Conservation (phyloP, 1,284 basidiomycete genomes). For the Apiotrichum veenhuisii region DNA sequence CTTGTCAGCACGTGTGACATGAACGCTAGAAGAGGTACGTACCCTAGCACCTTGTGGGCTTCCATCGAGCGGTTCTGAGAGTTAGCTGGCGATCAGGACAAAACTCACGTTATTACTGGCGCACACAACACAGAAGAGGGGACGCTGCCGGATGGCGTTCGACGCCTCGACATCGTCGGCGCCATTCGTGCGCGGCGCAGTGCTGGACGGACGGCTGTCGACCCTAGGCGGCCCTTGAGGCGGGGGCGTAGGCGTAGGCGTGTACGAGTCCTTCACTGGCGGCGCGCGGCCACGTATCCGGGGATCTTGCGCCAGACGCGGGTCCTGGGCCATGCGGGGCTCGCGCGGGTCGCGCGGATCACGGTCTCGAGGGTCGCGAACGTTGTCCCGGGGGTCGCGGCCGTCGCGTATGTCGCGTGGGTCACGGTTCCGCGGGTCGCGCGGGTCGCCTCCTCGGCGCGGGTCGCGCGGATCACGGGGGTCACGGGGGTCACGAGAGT, state of each 20-base stretch:
- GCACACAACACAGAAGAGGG: slow-evolving; percentile 94
- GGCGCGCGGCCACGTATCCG: slow-evolving; percentile 1
- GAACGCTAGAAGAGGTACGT: slow-evolving; percentile 44
- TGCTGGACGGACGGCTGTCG: not conserved
- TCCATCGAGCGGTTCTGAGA: slow-evolving; percentile 97
- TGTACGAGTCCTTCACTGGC: not conserved
- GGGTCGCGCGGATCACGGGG: slow-evolving; percentile 2
- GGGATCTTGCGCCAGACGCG: slow-evolving; percentile 3
- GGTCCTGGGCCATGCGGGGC: not conserved
- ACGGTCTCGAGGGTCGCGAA: not conserved
- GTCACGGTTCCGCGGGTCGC: not conserved
- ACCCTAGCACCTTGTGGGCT: slow-evolving; percentile 87
- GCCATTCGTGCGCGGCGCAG: slow-evolving; percentile 1
- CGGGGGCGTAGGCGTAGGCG: not conserved
- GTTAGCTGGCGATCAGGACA: slow-evolving; percentile 16
- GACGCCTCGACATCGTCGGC: slow-evolving; percentile 14
- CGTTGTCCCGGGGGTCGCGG: too few species aligned
- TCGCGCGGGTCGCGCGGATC: not conserved
- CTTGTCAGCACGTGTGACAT: not conserved
- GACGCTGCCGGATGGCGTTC: slow-evolving; percentile 50
- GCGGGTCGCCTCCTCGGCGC: slow-evolving; percentile 1
- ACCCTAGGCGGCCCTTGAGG: not conserved
- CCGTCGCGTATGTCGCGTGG: not conserved
- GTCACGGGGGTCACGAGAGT: slow-evolving; percentile 4
- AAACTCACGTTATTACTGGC: slow-evolving; percentile 85